Evolutionary conservation across 441 rosid genomes (phyloP), one percentile per base, ranked within the genome.

Genomic region (Pelargonium citronellum): DNA sequence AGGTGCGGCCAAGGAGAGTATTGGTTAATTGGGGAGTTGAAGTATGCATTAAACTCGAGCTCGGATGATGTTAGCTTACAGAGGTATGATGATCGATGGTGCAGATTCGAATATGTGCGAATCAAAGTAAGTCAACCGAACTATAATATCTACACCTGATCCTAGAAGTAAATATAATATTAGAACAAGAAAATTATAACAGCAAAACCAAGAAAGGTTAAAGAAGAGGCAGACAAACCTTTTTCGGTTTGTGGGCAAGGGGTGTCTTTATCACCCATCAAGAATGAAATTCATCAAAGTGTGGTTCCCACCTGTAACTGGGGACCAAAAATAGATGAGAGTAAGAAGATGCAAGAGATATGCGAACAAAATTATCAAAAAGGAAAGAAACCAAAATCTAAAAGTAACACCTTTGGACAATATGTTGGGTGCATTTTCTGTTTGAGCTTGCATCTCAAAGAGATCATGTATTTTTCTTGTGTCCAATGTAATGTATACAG

Each of bases 251-350:
- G 80, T 78, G 81, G 86, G 90, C 83, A 57, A 91, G 80, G 78
- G 76, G 88, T 83, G 89, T 80, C 87, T 75, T 17, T 44, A 78
- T 87, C 88, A 83, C 79, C 85, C 69, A 70, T 77, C 74, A 77
- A 72, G 13, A 58, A 75, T 71, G 69, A 79, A 73, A 74, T 71
- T 69, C 68, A 71, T 58, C 77, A 81, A 81, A 79, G 78, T 8
- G 84, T 74, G 85, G 81, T 84, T 79, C 82, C 77, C 76, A 72
- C 83, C 87, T 84, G 90, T 85, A 81, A 67, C 64, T 83, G 83
- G 88, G 86, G 65, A 82, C 85, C 83, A 74, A 64, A 73, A 65
- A 17, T 73, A 67, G 73, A 64, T 65, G 20, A 70, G 66, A 66
- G 77, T 22, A 62, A 64, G 64, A 67, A 71, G 71, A 80, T 68